Evolutionary conservation across 2,329 filamentous ascomycete species (phyloP), one percentile per base, ranked within the genome.

Genomic region (Neurospora sp.): DNA sequence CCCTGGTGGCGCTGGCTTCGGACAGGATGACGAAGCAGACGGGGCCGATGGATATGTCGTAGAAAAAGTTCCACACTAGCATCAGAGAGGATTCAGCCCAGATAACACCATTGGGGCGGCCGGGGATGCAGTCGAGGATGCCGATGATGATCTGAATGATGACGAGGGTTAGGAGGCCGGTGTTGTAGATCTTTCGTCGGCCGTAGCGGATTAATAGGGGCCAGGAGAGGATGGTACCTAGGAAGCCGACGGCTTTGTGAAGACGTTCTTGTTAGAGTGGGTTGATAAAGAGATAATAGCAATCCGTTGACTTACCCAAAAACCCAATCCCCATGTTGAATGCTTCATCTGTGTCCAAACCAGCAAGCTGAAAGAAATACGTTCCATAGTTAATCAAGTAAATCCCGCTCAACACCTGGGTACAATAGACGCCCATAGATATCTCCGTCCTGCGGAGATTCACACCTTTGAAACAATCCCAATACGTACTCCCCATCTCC

Each of bases 331-430:
- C 83, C 75, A 89, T 86, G 69, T 84, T 80, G 72, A 87, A 89
- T 0, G 87, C 81, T 33, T 83, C 80, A 15, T 79, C 78, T 1
- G 82, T 79, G 0, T 78, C 74, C 38, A 89, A 77, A 1, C 87
- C 87, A 2, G 86, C 87, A 74, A 87, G 84, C 72, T 85, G 79
- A 74, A 89, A 88, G 76, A 85, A 85, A 75, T 88, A 89, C 2
- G 86, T 90, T 0, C 86, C 88, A 73, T 89, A 91, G 70, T 86
- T 86, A 67, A 89, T 87, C 72, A 91, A 85, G 15, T 88, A 87
- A 72, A 88, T 87, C 33, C 89, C 88, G 68, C 85, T 87, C 1
- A 90, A 80, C 23, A 89, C 89, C 75, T 91, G 89, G 3, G 88
- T 88, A 3, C 86, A 84, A 81, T 89, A 91, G 7, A 89, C 87